Conservation (phyloP, 1,139 yeast genomes). For the Protomyces macrosporus region DNA sequence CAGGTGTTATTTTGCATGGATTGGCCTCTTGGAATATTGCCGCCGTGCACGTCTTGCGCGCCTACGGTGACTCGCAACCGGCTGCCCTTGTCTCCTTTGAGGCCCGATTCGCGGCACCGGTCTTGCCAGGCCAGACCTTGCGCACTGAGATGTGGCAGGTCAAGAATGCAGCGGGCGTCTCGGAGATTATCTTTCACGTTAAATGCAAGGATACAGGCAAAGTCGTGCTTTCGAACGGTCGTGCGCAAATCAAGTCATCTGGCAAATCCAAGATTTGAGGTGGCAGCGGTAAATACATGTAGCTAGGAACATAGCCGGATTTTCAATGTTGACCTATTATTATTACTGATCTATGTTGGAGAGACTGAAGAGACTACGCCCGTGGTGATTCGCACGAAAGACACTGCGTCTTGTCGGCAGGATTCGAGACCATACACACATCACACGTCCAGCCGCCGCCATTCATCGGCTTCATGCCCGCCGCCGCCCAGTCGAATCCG, state of each 20-base stretch:
- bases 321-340: neutral
- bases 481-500: slow-evolving; percentile 22
- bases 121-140: slow-evolving; percentile 22
- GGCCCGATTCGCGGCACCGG: slow-evolving; percentile 21
- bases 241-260: slow-evolving; percentile 10
- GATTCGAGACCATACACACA: slow-evolving; percentile 21
- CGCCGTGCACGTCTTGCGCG: slow-evolving; percentile 21
- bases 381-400: slow-evolving; percentile 8
- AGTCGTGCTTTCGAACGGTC: slow-evolving; percentile 19
- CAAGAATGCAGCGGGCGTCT: slow-evolving; percentile 6
- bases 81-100: slow-evolving; percentile 12
- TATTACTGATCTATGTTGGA: neutral
- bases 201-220: slow-evolving; percentile 23
- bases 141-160: slow-evolving; percentile 21
- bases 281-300: neutral
- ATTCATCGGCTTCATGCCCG: slow-evolving; percentile 5
- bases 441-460: slow-evolving; percentile 17
- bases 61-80: slow-evolving; percentile 13
- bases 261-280: neutral
- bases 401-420: slow-evolving; percentile 3
- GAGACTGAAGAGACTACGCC: too few species aligned
- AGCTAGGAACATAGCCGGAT: neutral
- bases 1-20: slow-evolving; percentile 21
- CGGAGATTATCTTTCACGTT: slow-evolving; percentile 15
- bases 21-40: slow-evolving; percentile 20